Base-by-base conservation (phyloP, 345 rosid genomes). In the Linum trigynum region DNA sequence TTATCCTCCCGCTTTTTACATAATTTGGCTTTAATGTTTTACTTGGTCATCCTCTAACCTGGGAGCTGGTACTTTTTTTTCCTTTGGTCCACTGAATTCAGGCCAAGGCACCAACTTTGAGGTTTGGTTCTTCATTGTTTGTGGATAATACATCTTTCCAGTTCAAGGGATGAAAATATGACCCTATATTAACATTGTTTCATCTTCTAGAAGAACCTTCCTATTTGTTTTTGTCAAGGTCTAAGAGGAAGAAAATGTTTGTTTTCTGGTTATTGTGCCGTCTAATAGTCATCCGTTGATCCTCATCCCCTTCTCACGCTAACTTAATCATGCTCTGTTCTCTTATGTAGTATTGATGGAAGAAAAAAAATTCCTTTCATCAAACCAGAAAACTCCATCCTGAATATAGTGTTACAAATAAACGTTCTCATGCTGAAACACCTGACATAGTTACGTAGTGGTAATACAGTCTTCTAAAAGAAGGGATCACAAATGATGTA, bases 31-130 rank as follows among this genome's bases (percentile, higher is more conserved):
- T 59, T 2, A 5, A 7, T 40, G 23, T 2, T 9, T 36, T 62
- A 32, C 5, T 5, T 39, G 15, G 57, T 9, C n/a, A 16, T 53
- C 53, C 42, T n/a, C 35, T n/a, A 37, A 59, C 50, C 59, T 66
- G 14, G 39, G 42, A 58, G 42, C 32, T 67, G 10, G 10, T 23
- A 23, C 0, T 57, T 61, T 11, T 7, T 35, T 37, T 57, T 23
- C 32, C 32, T 23, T 23, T 23, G 32, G 57, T 38, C 73, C 56
- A 23, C 45, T 69, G 14, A 56, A 36, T 55, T 15, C 5, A 10
- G 38, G 23, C 56, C 43, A 61, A 69, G 66, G 37, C 36, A 35
- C 38, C 42, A 35, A 15, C 43, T 57, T 70, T 70, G 73, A 64
- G 43, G 11, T 12, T 64, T 43, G 73, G 17, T 17, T 38, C 41